Percentiles rank a stretch among this genome's conserved stretches.
Evolutionary conservation across 345 rosid genomes (phyloP).

Genomic region (Syzygium jambos): DNA sequence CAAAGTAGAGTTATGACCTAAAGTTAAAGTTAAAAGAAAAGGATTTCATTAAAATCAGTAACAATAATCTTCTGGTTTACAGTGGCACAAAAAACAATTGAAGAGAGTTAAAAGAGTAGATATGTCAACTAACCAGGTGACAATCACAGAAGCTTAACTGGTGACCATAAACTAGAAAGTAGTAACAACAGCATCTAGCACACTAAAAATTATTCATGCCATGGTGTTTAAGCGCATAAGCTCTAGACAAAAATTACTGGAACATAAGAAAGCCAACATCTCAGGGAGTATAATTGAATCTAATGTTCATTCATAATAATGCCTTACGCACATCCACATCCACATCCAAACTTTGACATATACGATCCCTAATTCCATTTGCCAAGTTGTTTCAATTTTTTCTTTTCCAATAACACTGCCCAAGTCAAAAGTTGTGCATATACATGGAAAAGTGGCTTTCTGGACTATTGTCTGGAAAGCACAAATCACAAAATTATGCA

Average conservation of each 20-base stretch:
- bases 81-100: background rate
- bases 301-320: background rate
- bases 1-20: background rate
- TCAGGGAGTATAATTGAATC: background rate
- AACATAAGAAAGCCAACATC: background rate
- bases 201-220: background rate
- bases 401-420: background rate
- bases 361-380: background rate
- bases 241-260: background rate
- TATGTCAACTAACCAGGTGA: background rate
- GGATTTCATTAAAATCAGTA: background rate
- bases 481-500: background rate
- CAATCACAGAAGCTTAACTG: background rate
- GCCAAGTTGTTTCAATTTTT: background rate
- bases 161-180: background rate
- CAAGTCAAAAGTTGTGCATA: background rate
- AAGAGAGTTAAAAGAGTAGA: background rate
- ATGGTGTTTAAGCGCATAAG: background rate
- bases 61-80: background rate
- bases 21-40: background rate
- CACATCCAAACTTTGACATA: background rate
- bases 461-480: background rate
- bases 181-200: background rate
- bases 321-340: background rate
- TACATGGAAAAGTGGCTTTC: background rate